These are phyloP conservation scores for Aspergillus nanangensis DNA, from an alignment of 495 filamentous ascomycete species.

Conservation along the genomic window DNA sequence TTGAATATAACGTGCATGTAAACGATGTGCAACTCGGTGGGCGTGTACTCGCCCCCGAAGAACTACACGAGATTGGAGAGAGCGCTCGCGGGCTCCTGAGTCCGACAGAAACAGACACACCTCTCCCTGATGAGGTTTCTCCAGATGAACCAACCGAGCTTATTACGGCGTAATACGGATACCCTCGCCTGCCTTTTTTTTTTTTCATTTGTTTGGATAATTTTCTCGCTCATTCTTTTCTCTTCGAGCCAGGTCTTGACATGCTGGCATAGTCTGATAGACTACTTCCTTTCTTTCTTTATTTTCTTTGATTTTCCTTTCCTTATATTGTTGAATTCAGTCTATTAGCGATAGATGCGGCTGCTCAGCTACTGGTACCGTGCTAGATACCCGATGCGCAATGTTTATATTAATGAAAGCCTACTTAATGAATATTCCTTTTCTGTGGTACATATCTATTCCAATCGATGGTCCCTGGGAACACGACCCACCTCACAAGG, in stretches of 20 bases:
- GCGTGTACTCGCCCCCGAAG: conserved; percentile 66
- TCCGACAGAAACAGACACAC: conserved; percentile 10
- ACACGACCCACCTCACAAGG: too few species aligned
- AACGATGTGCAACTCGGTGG: conserved; percentile 81
- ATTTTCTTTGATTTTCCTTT: not conserved
- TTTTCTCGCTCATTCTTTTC: too few species aligned
- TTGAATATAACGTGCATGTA: conserved; percentile 71
- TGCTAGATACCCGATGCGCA: not conserved
- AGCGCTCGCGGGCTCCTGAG: conserved; percentile 32
- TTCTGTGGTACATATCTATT: too few species aligned
- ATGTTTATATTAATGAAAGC: not conserved
- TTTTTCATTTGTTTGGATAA: not conserved
- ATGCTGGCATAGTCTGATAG: not conserved
- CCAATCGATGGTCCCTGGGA: too few species aligned
- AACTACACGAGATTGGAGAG: conserved; percentile 52
- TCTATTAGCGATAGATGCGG: not conserved
- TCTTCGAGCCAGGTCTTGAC: too few species aligned
- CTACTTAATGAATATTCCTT: too few species aligned
- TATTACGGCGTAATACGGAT: not conserved
- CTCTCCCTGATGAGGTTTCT: not conserved
- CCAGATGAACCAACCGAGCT: not conserved
- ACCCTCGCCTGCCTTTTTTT: not conserved
- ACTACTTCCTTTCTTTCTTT: not conserved
- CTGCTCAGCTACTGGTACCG: not conserved
- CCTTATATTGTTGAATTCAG: not conserved